Percentiles rank a stretch among this genome's conserved stretches.
Conservation (phyloP, 345 rosid genomes). For the Arabidopsis suecica region DNA sequence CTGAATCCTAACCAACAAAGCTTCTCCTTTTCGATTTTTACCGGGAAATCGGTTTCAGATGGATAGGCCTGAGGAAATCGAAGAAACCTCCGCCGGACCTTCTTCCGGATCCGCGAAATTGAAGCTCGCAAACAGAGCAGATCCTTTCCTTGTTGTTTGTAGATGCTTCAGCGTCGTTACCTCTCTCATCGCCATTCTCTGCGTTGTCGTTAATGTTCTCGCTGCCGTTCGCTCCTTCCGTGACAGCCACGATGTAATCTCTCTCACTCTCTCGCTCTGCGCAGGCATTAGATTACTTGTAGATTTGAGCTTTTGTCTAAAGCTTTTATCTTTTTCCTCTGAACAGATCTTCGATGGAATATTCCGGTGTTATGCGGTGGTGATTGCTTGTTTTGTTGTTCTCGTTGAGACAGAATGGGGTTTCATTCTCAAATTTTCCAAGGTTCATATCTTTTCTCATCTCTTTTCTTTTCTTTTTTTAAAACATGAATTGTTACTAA, state of each 20-base stretch:
- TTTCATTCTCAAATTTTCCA: slow-evolving; percentile 67
- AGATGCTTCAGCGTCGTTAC: slow-evolving; percentile 78
- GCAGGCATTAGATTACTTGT: background rate
- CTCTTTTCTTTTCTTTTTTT: background rate
- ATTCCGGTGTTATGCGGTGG: slow-evolving; percentile 88
- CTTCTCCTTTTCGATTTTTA: background rate
- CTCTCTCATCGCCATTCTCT: slow-evolving; percentile 69
- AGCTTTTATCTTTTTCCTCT: background rate
- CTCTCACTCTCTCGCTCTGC: background rate
- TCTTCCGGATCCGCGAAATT: slow-evolving; percentile 30
- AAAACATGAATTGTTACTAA: background rate
- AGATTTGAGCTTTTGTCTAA: slow-evolving; percentile 26
- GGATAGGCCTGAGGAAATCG: slow-evolving; percentile 41
- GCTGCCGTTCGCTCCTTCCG: slow-evolving; percentile 84
- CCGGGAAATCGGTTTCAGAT: slow-evolving; percentile 25
- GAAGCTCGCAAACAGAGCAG: slow-evolving; percentile 49
- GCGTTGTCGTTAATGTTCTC: slow-evolving; percentile 81
- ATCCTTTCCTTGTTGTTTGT: slow-evolving; percentile 74
- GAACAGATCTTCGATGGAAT: slow-evolving; percentile 85
- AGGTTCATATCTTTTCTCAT: slow-evolving; percentile 49
- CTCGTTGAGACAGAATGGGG: slow-evolving; percentile 95
- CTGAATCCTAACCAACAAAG: background rate
- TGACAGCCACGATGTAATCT: slow-evolving; percentile 70
- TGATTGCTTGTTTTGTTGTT: slow-evolving; percentile 69
- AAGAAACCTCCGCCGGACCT: slow-evolving; percentile 26